Base-by-base conservation (phyloP, 2,329 filamentous ascomycete species). In the Sporothrix protearum region DNA sequence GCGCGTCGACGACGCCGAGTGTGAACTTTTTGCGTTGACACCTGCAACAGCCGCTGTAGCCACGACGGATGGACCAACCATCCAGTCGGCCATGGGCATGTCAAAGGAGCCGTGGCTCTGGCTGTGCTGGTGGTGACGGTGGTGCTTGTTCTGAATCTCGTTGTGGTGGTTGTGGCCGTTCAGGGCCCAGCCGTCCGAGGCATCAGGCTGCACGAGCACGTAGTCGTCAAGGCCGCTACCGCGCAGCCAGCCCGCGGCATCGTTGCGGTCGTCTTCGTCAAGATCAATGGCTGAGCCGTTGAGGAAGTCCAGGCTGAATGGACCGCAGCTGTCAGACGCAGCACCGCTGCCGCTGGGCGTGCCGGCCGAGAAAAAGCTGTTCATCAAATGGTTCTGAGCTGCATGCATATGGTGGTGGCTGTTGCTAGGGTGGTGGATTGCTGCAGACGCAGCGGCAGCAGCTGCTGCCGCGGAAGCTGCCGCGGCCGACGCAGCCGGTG, bases 271-370 rank as follows among this genome's bases (percentile, higher is more conserved):
- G 0, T 73, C 70, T 3, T 79, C 78, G 64, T 77, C 72, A 9
- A 69, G 63, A 19, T 78, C 78, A 36, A 80, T 75, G 16, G 78
- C 75, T 16, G 75, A 76, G 1, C 76, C 76, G 12, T 75, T 70
- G 5, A 79, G 68, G 55, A 79, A 79, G 69, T 77, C 76, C n/a
- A 81, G 73, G 36, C 75, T 75, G 33, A 80, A 77, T 9, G 42
- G n/a, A 22, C 64, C 39, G 4, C 51, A 45, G 16, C 57, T 67
- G 16, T 68, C 71, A 2, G 36, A 39, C 12, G 28, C 61, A n/a
- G 57, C 19, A 42, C 59, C 61, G 25, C 55, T 36, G 45, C 36
- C 64, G 12, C 30, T 51, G 9, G 36, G 25, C 2, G 28, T 55
- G 3, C 36, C 36, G 16, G 55, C 33, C 22, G 75, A 73, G 19